phyloP scores from a whole-genome alignment of 2,329 filamentous ascomycete species.

The Aspergillus neoniger region DNA sequence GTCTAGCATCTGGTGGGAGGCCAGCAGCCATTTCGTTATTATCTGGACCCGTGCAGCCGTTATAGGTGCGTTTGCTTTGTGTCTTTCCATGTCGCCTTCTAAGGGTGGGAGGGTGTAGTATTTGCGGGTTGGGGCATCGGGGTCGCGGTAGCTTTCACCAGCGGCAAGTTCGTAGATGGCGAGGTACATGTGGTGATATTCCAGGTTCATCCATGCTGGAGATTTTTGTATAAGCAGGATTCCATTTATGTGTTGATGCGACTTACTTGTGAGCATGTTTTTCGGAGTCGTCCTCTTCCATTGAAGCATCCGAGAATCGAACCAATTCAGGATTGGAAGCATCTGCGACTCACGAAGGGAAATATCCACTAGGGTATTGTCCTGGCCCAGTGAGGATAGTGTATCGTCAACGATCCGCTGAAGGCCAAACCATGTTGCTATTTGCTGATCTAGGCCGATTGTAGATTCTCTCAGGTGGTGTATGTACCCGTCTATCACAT shows the following conservation, averaged over 20 bases:
- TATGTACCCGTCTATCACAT: slow-evolving; percentile 1
- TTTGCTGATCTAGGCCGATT: background rate
- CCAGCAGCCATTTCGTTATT: slow-evolving; percentile 1
- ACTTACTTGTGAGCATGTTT: slow-evolving; percentile 3
- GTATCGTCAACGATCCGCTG: slow-evolving; percentile 5
- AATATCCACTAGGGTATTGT: background rate
- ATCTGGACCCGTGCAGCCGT: slow-evolving; percentile 2
- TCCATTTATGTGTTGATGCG: background rate
- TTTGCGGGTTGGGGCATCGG: slow-evolving; percentile 1
- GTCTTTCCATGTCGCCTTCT: slow-evolving; percentile 2
- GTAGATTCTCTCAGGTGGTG: background rate
- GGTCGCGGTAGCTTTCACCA: slow-evolving; percentile 26
- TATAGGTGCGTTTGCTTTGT: background rate
- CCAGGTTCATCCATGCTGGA: slow-evolving; percentile 1
- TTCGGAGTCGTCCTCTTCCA: background rate
- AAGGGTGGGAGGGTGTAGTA: slow-evolving; percentile 7
- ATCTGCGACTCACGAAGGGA: background rate
- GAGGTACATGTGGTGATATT: slow-evolving; percentile 31
- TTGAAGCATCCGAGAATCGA: slow-evolving; percentile 1
- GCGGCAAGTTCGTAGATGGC: slow-evolving; percentile 38
- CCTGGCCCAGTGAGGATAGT: background rate
- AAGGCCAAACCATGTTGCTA: slow-evolving; percentile 4
- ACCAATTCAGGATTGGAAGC: slow-evolving; percentile 6
- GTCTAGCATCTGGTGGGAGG: slow-evolving; percentile 3
- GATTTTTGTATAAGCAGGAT: background rate